Percentiles rank a stretch among this genome's conserved stretches.
Evolutionary conservation across 2,329 filamentous ascomycete genomes (phyloP).

Genomic region (Fusarium sp.): DNA sequence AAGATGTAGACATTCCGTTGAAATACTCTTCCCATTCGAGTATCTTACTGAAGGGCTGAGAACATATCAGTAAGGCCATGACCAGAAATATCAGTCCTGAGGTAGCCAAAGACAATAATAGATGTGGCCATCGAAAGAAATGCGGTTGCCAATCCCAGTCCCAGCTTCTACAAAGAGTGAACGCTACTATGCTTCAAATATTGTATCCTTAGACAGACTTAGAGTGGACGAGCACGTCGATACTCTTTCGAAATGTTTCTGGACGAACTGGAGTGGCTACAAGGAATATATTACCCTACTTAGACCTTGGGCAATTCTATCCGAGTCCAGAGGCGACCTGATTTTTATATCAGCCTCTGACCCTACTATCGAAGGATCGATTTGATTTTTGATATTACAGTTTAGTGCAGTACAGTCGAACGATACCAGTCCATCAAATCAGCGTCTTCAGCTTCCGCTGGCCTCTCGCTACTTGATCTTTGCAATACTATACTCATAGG

Average conservation of each 20-base stretch:
- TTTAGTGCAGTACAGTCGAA: background rate
- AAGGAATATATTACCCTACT: too few species aligned
- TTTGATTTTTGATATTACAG: background rate
- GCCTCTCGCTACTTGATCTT: background rate
- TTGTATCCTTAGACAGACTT: background rate
- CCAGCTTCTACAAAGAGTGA: background rate
- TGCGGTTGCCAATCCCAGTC: too few species aligned
- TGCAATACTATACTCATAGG: background rate
- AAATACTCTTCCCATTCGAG: background rate
- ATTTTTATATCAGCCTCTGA: too few species aligned
- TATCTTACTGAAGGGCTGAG: background rate
- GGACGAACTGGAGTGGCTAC: too few species aligned
- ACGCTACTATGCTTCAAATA: background rate
- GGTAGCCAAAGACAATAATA: background rate
- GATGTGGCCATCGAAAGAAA: background rate
- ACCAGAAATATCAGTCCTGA: background rate
- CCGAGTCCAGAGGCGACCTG: too few species aligned
- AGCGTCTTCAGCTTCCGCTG: background rate
- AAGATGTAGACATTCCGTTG: background rate
- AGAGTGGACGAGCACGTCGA: background rate
- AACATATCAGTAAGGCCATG: background rate
- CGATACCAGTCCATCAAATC: background rate
- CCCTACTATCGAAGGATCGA: too few species aligned
- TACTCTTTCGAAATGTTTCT: background rate
- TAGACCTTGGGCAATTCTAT: too few species aligned